Conservation (phyloP, 306 rosid genomes). For the Gynostemma pentaphyllum region DNA sequence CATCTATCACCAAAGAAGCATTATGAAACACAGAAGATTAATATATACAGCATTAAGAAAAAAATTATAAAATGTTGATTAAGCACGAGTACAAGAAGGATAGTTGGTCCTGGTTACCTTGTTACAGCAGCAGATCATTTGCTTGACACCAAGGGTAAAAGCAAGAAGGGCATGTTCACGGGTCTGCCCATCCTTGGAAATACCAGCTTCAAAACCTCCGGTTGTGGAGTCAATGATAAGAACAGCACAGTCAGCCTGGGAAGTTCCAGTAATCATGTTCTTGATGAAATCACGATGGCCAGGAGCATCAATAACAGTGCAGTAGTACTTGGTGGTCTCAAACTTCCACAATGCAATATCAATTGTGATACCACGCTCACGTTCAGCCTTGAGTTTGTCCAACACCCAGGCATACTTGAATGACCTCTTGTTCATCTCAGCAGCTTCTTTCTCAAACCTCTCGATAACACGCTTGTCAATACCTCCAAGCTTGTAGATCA, state of each 20-base stretch:
- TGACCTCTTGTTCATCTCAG: slow-evolving; percentile 94
- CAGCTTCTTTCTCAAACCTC: slow-evolving; percentile 88
- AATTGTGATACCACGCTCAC: slow-evolving; percentile 87
- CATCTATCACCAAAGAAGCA: slow-evolving; percentile 31
- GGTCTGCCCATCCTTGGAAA: slow-evolving; percentile 94
- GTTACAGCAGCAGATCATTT: slow-evolving; percentile 91
- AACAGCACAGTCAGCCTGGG: slow-evolving; percentile 88
- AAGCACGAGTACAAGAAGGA: no score
- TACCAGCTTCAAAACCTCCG: slow-evolving; percentile 93
- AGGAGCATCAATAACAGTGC: slow-evolving; percentile 91
- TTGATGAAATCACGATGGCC: slow-evolving; percentile 90
- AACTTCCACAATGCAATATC: slow-evolving; percentile 93
- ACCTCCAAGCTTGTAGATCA: slow-evolving; percentile 93
- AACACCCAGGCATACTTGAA: slow-evolving; percentile 97
- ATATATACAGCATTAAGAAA: neutral
- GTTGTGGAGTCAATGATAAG: slow-evolving; percentile 87
- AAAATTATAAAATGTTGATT: neutral
- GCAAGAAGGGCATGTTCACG: slow-evolving; percentile 95
- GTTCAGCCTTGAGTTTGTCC: slow-evolving; percentile 95
- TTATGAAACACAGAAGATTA: neutral
- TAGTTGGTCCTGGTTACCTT: slow-evolving; percentile 27
- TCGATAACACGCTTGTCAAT: slow-evolving; percentile 95
- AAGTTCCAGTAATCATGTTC: slow-evolving; percentile 91
- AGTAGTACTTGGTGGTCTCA: slow-evolving; percentile 82
- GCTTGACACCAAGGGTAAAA: slow-evolving; percentile 88